phyloP scores from a whole-genome alignment of 2,329 filamentous ascomycete species.

The Septoria petroselini region DNA sequence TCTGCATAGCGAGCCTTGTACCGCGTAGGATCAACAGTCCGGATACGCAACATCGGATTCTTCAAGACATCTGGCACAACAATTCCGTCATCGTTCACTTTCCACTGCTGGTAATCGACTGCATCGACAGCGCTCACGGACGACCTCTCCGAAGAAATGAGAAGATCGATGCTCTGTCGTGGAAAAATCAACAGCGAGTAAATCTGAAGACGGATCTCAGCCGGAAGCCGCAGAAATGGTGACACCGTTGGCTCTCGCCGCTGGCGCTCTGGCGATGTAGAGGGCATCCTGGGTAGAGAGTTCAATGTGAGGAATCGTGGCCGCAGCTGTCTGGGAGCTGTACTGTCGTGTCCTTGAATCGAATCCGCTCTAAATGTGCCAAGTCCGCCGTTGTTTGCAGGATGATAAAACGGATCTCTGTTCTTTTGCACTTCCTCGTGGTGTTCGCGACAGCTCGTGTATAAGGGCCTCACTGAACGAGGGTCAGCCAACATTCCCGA shows the following conservation, averaged over 20 bases:
- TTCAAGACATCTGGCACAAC: conserved; percentile 9
- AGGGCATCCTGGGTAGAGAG: conserved; percentile 17
- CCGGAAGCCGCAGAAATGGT: conserved; percentile 44
- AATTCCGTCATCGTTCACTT: conserved; percentile 18
- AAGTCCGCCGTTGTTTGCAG: conserved; percentile 12
- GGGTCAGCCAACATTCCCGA: conserved; percentile 4
- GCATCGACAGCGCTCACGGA: conserved; percentile 41
- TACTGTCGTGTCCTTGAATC: neutral
- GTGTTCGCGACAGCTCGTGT: conserved; percentile 30
- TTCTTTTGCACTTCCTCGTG: conserved; percentile 15
- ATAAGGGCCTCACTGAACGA: conserved; percentile 21
- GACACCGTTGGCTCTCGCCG: conserved; percentile 13
- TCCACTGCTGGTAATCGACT: conserved; percentile 41
- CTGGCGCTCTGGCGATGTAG: conserved; percentile 9
- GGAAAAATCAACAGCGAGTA: conserved; percentile 47
- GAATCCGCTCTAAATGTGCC: neutral
- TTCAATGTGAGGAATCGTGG: conserved; percentile 21
- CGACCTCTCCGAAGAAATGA: conserved; percentile 33
- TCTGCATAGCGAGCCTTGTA: conserved; percentile 29
- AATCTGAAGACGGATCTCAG: conserved; percentile 49
- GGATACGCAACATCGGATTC: conserved; percentile 42
- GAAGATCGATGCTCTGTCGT: conserved; percentile 29
- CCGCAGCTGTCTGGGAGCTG: conserved; percentile 1
- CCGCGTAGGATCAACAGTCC: conserved; percentile 43
- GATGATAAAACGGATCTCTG: conserved; percentile 8